Evolutionary conservation across 129 eudicot species (phyloP).

Genomic region (Sambucus nigra): DNA sequence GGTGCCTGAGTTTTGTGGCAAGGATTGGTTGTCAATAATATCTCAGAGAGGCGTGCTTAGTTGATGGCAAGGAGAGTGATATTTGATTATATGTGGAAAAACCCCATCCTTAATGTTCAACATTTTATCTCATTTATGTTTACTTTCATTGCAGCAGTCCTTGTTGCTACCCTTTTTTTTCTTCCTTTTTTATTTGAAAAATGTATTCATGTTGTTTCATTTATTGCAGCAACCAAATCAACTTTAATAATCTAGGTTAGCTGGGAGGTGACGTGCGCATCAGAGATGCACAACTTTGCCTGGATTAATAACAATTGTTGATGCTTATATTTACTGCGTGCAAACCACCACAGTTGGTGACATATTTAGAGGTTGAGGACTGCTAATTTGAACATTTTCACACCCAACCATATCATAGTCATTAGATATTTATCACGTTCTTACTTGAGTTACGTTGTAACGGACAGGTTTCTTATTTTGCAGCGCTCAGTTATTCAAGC

Average conservation of each 20-base stretch:
- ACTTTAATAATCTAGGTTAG: background rate
- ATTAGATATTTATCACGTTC: too few species aligned
- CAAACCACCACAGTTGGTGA: background rate
- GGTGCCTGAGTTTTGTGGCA: too few species aligned
- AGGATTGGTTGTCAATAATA: too few species aligned
- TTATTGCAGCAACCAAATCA: conserved; percentile 9
- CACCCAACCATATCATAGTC: too few species aligned
- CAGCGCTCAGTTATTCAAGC: background rate
- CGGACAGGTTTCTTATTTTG: too few species aligned
- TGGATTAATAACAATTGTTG: background rate
- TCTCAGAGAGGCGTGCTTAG: too few species aligned
- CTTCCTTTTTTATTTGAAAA: too few species aligned
- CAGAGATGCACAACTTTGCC: background rate
- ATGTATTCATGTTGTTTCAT: background rate
- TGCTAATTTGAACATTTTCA: background rate
- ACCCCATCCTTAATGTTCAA: too few species aligned
- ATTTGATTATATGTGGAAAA: too few species aligned
- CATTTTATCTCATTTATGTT: too few species aligned
- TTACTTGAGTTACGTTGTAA: too few species aligned
- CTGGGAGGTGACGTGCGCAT: background rate
- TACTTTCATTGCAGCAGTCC: background rate
- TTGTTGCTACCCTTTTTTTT: background rate
- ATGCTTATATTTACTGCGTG: background rate
- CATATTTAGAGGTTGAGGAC: background rate
- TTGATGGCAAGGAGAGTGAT: too few species aligned